Conservation (phyloP, 179 eudicot species). For the Nepenthes alata region DNA sequence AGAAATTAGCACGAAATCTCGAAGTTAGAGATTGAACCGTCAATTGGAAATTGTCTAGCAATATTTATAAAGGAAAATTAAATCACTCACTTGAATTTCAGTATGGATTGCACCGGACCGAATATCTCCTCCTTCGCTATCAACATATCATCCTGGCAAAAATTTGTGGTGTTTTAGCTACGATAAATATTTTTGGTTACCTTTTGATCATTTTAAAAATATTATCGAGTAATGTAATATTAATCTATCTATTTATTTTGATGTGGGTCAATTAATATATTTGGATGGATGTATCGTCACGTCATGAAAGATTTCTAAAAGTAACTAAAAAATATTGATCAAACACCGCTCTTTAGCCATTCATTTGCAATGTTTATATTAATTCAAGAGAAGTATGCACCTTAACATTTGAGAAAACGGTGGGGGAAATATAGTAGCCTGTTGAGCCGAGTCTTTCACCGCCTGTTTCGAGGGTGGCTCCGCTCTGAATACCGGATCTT, state of each 20-base stretch:
- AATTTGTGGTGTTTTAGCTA: background rate
- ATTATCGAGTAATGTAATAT: too few species aligned
- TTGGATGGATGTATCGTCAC: too few species aligned
- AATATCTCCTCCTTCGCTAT: slow-evolving; percentile 69
- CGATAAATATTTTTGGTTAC: background rate
- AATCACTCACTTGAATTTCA: slow-evolving; percentile 55
- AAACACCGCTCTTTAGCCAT: too few species aligned
- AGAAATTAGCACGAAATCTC: too few species aligned
- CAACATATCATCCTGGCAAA: slow-evolving; percentile 51
- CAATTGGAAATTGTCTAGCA: too few species aligned
- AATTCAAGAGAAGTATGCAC: slow-evolving; percentile 7
- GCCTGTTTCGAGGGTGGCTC: slow-evolving; percentile 66
- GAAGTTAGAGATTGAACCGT: too few species aligned
- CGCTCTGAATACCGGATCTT: slow-evolving; percentile 41
- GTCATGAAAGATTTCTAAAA: too few species aligned
- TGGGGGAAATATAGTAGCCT: slow-evolving; percentile 64
- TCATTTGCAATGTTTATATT: background rate
- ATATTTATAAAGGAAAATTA: background rate
- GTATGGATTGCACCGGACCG: slow-evolving; percentile 54
- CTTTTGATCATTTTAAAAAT: background rate
- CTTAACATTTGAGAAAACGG: slow-evolving; percentile 67
- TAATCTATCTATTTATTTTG: too few species aligned
- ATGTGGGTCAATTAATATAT: too few species aligned
- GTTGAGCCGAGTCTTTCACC: slow-evolving; percentile 53
- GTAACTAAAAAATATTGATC: too few species aligned